These are phyloP conservation scores for Pseudozyma hubeiensis DNA, from an alignment of 1,284 basidiomycete species.

Conservation along the genomic window DNA sequence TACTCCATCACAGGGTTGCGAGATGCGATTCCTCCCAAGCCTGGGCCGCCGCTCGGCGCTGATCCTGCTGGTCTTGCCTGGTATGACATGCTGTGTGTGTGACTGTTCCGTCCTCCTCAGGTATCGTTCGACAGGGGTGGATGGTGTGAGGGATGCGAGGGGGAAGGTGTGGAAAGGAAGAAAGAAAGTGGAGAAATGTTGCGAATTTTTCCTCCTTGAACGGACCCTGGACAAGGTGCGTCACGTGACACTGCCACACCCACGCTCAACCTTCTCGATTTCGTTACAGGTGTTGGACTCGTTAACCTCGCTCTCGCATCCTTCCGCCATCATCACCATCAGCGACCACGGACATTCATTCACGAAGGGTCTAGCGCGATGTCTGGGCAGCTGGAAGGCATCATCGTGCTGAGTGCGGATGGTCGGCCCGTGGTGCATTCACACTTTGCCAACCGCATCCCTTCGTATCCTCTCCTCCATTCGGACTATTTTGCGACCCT, in stretches of 20 bases:
- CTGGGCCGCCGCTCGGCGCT: conserved; percentile 34
- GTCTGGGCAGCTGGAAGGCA: conserved; percentile 76
- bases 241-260: conserved; percentile 30
- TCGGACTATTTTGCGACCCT: conserved; percentile 86
- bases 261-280: conserved; percentile 2
- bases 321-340: conserved; percentile 1
- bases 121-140: neutral
- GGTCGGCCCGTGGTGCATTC: conserved; percentile 92
- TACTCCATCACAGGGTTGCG: conserved; percentile 73
- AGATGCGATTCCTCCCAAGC: conserved; percentile 33
- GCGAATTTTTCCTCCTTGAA: conserved; percentile 19
- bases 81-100: conserved; percentile 34
- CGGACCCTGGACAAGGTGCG: conserved; percentile 6
- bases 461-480: conserved; percentile 84
- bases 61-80: conserved; percentile 50
- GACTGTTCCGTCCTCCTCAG: neutral
- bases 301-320: neutral
- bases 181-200: conserved; percentile 33
- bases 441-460: conserved; percentile 82
- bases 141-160: conserved; percentile 6
- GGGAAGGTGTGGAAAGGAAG: conserved; percentile 1
- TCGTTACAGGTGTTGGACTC: conserved; percentile 2
- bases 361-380: conserved; percentile 2
- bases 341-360: neutral
- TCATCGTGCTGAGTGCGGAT: conserved; percentile 85